Evolutionary conservation across 2,329 filamentous ascomycete genomes (phyloP).

Genomic region (Aspergillus sp.): DNA sequence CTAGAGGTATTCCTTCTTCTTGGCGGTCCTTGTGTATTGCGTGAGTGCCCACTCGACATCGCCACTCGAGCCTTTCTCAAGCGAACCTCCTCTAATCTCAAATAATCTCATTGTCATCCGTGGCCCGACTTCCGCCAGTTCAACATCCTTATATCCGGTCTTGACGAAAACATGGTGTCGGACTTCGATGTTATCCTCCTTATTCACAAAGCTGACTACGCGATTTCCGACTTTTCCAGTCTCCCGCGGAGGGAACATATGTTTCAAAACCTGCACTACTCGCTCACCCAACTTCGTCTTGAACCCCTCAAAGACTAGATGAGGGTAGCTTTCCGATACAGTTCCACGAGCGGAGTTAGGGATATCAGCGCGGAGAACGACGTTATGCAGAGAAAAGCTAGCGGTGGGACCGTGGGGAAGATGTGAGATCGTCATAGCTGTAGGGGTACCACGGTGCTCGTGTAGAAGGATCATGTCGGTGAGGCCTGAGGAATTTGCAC

Average conservation of each 20-base stretch:
- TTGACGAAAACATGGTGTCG: slow-evolving; percentile 92
- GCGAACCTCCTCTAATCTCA: slow-evolving; percentile 84
- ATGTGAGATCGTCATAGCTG: slow-evolving; percentile 82
- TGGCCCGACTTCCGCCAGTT: slow-evolving; percentile 85
- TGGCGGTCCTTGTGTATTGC: slow-evolving; percentile 88
- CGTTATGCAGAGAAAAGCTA: slow-evolving; percentile 87
- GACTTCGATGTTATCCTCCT: slow-evolving; percentile 84
- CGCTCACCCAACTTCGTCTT: slow-evolving; percentile 75
- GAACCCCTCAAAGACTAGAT: slow-evolving; percentile 95
- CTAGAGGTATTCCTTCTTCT: slow-evolving; percentile 93
- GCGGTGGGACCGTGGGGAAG: slow-evolving; percentile 85
- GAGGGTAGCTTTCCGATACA: slow-evolving; percentile 88
- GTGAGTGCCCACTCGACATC: slow-evolving; percentile 96
- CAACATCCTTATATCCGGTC: slow-evolving; percentile 85
- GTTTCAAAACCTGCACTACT: slow-evolving; percentile 87
- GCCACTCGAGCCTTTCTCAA: slow-evolving; percentile 86
- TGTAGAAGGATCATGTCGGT: slow-evolving; percentile 85
- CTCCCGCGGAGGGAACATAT: slow-evolving; percentile 89
- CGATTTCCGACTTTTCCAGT: slow-evolving; percentile 80
- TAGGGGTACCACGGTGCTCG: slow-evolving; percentile 90
- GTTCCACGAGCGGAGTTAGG: slow-evolving; percentile 83
- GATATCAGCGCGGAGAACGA: slow-evolving; percentile 88
- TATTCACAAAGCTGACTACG: slow-evolving; percentile 91
- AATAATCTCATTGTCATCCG: slow-evolving; percentile 97
- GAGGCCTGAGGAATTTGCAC: slow-evolving; percentile 75